phyloP scores from a whole-genome alignment of 1,284 basidiomycete species.

The Schizophyllum commune region DNA sequence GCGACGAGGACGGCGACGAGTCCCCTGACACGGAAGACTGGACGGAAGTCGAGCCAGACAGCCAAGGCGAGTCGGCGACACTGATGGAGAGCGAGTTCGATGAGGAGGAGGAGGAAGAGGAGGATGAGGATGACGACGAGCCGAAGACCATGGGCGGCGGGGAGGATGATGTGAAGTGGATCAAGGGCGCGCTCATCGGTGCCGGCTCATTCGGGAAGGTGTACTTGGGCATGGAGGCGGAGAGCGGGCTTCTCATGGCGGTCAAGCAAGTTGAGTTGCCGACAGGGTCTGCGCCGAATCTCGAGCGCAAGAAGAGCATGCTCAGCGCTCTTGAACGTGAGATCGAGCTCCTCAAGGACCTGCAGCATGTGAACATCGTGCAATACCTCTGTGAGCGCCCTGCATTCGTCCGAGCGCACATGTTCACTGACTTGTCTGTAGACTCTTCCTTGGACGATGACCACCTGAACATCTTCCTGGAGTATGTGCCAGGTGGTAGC shows the following conservation, averaged over 20 bases:
- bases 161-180: constrained; percentile 83
- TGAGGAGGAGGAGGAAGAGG: constrained; percentile 33
- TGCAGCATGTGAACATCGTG: constrained; percentile 97
- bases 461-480: constrained; percentile 95
- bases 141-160: constrained; percentile 36
- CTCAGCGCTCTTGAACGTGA: constrained; percentile 91
- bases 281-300: constrained; percentile 78
- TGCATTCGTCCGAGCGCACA: background rate
- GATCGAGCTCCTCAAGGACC: constrained; percentile 91
- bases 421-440: constrained; percentile 23
- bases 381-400: constrained; percentile 82
- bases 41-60: constrained; percentile 50
- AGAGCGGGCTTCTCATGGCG: constrained; percentile 93
- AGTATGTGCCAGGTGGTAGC: constrained; percentile 97
- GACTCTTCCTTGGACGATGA: constrained; percentile 87
- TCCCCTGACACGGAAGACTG: constrained; percentile 56
- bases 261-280: constrained; percentile 99
- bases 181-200: constrained; percentile 97
- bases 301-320: constrained; percentile 94
- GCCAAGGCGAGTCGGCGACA: constrained; percentile 26
- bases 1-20: constrained; percentile 10
- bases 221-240: constrained; percentile 95
- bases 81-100: constrained; percentile 37
- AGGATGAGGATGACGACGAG: constrained; percentile 34
- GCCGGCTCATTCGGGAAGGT: constrained; percentile 95